Conservation (phyloP, 2,329 filamentous ascomycete genomes). For the Geosmithia putterillii region DNA sequence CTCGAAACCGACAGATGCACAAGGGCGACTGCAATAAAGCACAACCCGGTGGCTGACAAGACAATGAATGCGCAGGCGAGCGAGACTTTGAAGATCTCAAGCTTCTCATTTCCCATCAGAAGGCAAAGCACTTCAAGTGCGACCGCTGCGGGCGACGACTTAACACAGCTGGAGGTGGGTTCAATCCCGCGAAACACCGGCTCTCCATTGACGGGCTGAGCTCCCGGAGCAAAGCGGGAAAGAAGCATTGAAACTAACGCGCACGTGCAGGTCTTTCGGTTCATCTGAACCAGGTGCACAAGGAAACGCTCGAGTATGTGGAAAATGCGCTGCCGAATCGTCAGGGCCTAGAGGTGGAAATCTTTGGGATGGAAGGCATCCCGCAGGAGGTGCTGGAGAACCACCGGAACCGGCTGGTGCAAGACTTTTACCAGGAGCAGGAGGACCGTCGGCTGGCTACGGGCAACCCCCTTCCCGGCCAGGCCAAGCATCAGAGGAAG, state of each 20-base stretch:
- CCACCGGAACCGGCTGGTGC: conserved; percentile 77
- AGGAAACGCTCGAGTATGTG: conserved; percentile 75
- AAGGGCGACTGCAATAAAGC: not conserved
- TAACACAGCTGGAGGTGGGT: conserved; percentile 84
- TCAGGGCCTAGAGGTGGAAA: conserved; percentile 78
- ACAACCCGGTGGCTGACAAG: conserved; percentile 10
- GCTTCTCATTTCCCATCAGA: conserved; percentile 93
- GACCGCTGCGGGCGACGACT: conserved; percentile 77
- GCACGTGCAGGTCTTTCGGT: conserved; percentile 67
- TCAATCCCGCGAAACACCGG: too few species aligned
- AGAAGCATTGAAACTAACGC: not conserved
- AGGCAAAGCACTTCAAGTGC: conserved; percentile 99
- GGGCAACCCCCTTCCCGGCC: conserved; percentile 68
- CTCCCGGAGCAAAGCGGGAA: not conserved
- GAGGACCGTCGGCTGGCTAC: conserved; percentile 71
- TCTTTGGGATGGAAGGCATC: conserved; percentile 97
- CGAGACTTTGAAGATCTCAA: conserved; percentile 96
- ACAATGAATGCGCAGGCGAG: conserved; percentile 43
- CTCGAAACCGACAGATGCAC: not conserved
- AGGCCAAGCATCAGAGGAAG: conserved; percentile 54
- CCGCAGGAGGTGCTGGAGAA: conserved; percentile 73
- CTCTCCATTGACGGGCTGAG: not conserved
- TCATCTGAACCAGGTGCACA: conserved; percentile 98
- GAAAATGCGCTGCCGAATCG: conserved; percentile 88
- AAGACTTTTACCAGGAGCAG: conserved; percentile 76